Conservation (phyloP, 2,329 filamentous ascomycete genomes). For the Penicillium psychrosexuale region DNA sequence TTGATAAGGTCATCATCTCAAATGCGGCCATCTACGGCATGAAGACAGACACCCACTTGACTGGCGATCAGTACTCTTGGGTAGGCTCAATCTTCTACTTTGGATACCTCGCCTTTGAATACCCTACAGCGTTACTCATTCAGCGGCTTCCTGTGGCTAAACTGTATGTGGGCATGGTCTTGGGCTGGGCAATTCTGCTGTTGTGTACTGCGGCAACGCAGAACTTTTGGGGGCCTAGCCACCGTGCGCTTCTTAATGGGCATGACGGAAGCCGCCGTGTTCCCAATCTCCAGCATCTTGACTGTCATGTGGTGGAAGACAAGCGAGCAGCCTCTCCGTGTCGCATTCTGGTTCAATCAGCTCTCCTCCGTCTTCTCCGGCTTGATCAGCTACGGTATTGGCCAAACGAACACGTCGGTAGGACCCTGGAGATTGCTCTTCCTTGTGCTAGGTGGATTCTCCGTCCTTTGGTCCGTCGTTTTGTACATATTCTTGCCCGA, state of each 20-base stretch:
- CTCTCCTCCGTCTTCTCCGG: conserved; percentile 33
- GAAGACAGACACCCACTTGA: conserved; percentile 18
- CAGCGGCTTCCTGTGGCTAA: conserved; percentile 14
- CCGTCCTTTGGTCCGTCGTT: conserved; percentile 18
- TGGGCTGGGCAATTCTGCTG: conserved; percentile 10
- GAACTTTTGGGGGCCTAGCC: conserved; percentile 14
- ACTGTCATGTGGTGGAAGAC: conserved; percentile 16
- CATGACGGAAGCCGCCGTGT: conserved; percentile 9
- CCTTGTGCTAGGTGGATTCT: conserved; percentile 21
- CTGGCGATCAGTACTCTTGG: conserved; percentile 25
- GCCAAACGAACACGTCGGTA: conserved; percentile 28
- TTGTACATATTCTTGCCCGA: conserved; percentile 22
- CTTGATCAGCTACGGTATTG: conserved; percentile 35
- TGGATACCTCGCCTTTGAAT: conserved; percentile 16
- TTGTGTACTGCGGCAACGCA: conserved; percentile 13
- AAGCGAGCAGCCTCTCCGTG: conserved; percentile 14
- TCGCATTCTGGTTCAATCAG: conserved; percentile 17
- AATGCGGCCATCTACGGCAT: conserved; percentile 18
- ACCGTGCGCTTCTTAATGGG: conserved; percentile 16
- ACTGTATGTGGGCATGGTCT: conserved; percentile 6
- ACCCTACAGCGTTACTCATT: conserved; percentile 17
- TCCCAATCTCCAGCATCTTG: conserved; percentile 12
- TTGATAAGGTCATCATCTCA: conserved; percentile 33
- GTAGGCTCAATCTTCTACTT: conserved; percentile 17
- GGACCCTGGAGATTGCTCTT: conserved; percentile 22